Conservation (phyloP, 2,329 filamentous ascomycete genomes). For the Fusarium sp. region DNA sequence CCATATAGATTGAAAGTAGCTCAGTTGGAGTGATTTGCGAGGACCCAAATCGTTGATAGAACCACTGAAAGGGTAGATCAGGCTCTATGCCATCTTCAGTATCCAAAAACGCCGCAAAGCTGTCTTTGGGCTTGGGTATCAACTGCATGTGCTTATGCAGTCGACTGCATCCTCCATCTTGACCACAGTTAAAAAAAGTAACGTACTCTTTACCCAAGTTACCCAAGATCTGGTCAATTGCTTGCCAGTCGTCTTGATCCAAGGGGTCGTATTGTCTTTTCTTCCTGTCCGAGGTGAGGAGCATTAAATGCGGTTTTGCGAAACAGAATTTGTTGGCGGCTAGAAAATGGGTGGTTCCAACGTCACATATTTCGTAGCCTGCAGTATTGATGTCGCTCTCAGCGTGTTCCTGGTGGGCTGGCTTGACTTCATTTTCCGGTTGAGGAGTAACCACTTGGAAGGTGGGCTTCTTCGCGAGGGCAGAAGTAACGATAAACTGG, state of each 20-base stretch:
- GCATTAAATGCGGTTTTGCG: slow-evolving; percentile 5
- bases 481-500: slow-evolving; percentile 3
- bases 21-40: too few species aligned
- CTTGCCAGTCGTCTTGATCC: not conserved
- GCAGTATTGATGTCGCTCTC: slow-evolving; percentile 3
- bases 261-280: not conserved
- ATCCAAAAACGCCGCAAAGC: not conserved
- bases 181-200: not conserved
- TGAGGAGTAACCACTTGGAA: not conserved
- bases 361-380: not conserved
- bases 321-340: slow-evolving; percentile 7
- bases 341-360: not conserved
- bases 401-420: fast-evolving
- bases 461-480: not conserved
- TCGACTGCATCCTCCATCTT: slow-evolving; percentile 10
- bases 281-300: not conserved
- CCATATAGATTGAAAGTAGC: not conserved
- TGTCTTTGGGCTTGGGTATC: not conserved
- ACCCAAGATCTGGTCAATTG: not conserved
- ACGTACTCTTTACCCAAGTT: not conserved
- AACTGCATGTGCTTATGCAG: slow-evolving; percentile 16
- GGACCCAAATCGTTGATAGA: too few species aligned
- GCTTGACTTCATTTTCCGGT: fast-evolving
- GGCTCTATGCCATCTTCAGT: fast-evolving
- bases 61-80: not conserved